These are phyloP conservation scores for Bruguiera hainesii DNA, from an alignment of 441 rosid genomes.

Conservation along the genomic window DNA sequence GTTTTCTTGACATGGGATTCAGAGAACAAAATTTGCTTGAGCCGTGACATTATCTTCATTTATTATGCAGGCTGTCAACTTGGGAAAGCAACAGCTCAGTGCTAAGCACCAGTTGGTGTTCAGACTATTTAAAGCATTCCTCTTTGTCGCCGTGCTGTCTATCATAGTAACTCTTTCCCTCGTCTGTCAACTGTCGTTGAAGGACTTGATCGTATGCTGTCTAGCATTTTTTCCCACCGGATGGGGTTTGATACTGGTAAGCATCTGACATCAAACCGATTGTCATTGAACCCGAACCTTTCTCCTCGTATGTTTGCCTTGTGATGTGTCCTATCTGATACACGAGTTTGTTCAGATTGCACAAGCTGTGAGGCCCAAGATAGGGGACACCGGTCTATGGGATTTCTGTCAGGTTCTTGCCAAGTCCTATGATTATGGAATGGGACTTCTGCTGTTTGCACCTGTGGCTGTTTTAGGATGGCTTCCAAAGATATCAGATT, in stretches of 20 bases:
- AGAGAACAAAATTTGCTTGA: background rate
- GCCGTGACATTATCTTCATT: conserved; percentile 17
- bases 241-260: conserved; percentile 96
- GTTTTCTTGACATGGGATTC: background rate
- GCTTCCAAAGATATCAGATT: conserved; percentile 86
- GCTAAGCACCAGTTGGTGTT: conserved; percentile 64
- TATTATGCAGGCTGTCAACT: conserved; percentile 75
- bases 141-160: conserved; percentile 68
- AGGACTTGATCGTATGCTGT: conserved; percentile 78
- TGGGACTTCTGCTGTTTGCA: conserved; percentile 81
- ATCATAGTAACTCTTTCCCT: conserved; percentile 64
- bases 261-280: background rate
- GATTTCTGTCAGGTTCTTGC: conserved; percentile 70
- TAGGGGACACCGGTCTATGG: conserved; percentile 73
- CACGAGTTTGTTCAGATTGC: conserved; percentile 55
- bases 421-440: conserved; percentile 88
- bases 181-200: conserved; percentile 65
- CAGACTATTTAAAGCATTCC: conserved; percentile 80
- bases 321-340: background rate
- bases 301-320: background rate
- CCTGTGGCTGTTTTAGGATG: conserved; percentile 88
- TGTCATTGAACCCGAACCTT: background rate
- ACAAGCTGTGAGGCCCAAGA: conserved; percentile 84
- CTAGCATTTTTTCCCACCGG: conserved; percentile 95
- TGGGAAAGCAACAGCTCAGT: conserved; percentile 85